phyloP scores from a whole-genome alignment of 2,329 filamentous ascomycete genomes.

The Colletotrichum karsti region DNA sequence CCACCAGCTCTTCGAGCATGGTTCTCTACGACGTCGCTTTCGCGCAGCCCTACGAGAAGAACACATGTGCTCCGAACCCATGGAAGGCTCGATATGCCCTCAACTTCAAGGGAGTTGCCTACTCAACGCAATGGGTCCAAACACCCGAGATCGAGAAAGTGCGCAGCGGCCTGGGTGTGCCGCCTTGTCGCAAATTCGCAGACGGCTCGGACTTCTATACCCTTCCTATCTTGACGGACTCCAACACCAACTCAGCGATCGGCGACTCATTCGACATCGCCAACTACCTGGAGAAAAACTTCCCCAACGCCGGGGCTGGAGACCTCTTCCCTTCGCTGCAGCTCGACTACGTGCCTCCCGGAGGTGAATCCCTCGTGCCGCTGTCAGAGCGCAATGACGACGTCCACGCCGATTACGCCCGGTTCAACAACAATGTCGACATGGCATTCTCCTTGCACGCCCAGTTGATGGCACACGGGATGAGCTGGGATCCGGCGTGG shows the following conservation, averaged over 20 bases:
- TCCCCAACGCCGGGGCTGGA: conserved; percentile 52
- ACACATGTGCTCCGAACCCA: conserved; percentile 39
- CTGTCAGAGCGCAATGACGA: conserved; percentile 42
- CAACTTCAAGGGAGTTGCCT: conserved; percentile 49
- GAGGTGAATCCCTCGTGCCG: conserved; percentile 35
- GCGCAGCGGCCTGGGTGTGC: conserved; percentile 54
- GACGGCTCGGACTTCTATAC: conserved; percentile 69
- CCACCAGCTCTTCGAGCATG: no score
- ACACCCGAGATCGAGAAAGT: conserved; percentile 59
- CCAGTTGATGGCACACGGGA: conserved; percentile 44
- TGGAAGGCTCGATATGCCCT: conserved; percentile 47
- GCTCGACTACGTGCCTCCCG: conserved; percentile 46
- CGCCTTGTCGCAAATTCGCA: conserved; percentile 60
- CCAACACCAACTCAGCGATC: conserved; percentile 44
- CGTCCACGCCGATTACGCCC: conserved; percentile 47
- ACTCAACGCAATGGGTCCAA: conserved; percentile 54
- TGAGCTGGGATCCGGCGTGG: conserved; percentile 60
- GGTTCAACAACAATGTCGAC: conserved; percentile 65
- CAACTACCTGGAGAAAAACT: conserved; percentile 61
- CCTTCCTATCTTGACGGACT: conserved; percentile 64
- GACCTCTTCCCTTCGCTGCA: conserved; percentile 56
- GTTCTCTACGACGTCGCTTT: conserved; percentile 50
- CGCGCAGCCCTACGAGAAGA: conserved; percentile 38
- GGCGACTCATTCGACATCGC: conserved; percentile 76
- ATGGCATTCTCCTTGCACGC: conserved; percentile 57